These are phyloP conservation scores for Acrodontium crateriforme DNA, from an alignment of 2,329 filamentous ascomycete genomes.

Conservation along the genomic window DNA sequence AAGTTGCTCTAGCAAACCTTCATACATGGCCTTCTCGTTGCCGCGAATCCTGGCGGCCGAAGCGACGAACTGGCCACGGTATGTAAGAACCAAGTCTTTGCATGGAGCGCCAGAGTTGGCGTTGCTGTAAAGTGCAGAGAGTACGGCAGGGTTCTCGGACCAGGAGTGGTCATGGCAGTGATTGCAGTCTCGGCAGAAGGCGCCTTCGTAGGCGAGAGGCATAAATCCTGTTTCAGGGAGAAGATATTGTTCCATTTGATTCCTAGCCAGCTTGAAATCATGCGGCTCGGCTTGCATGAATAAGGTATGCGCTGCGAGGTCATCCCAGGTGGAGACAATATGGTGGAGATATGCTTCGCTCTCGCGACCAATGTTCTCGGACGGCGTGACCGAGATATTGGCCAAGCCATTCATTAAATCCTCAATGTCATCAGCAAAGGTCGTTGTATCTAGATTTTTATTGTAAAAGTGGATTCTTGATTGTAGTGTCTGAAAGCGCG, in stretches of 20 bases:
- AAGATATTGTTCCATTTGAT: slow-evolving; percentile 28
- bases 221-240: slow-evolving; percentile 31
- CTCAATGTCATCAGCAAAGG: too few species aligned
- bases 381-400: too few species aligned
- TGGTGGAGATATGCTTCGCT: slow-evolving; percentile 35
- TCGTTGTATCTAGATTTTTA: too few species aligned
- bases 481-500: too few species aligned
- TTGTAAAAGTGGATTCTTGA: too few species aligned
- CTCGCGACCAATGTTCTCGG: slow-evolving; percentile 31
- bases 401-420: too few species aligned
- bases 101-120: slow-evolving; percentile 12
- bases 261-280: slow-evolving; percentile 24
- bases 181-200: slow-evolving; percentile 24
- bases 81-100: slow-evolving; percentile 24
- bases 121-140: slow-evolving; percentile 24
- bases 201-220: slow-evolving; percentile 27
- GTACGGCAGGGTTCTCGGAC: slow-evolving; percentile 25
- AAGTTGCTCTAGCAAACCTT: slow-evolving; percentile 17
- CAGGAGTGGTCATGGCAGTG: slow-evolving; percentile 29
- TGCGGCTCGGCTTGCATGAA: slow-evolving; percentile 35
- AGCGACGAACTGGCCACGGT: slow-evolving; percentile 36
- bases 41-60: slow-evolving; percentile 30
- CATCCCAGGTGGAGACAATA: slow-evolving; percentile 30
- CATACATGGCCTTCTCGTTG: slow-evolving; percentile 22
- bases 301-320: slow-evolving; percentile 31